Percentiles rank a stretch among this genome's conserved stretches.
Evolutionary conservation across 108 stramenopile species (phyloP).

Genomic region (Cyclotella kingstonii): DNA sequence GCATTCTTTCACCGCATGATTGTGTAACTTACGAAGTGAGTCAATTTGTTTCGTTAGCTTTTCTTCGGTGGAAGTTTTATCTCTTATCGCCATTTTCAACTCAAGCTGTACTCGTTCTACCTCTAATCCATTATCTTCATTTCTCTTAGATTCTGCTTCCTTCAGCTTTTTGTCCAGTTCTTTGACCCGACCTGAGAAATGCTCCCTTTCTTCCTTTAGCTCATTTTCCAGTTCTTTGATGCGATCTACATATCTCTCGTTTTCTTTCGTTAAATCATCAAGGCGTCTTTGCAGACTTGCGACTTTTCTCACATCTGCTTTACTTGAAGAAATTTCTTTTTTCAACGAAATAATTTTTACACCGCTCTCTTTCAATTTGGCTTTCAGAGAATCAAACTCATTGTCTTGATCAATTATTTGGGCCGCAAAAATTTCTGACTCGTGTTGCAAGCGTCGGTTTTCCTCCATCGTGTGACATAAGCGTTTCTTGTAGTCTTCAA

Average conservation of each 20-base stretch:
- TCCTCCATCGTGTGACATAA: conserved; percentile 39
- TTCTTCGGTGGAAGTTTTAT: conserved; percentile 25
- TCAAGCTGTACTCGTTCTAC: conserved; percentile 42
- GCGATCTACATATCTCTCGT: conserved; percentile 3
- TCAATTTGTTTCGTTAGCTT: conserved; percentile 38
- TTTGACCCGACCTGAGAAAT: conserved; percentile 12
- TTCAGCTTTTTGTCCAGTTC: conserved; percentile 30
- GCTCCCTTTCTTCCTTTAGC: conserved; percentile 17
- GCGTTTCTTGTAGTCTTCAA: conserved; percentile 38
- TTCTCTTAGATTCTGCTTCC: conserved; percentile 26
- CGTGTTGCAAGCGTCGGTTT: conserved; percentile 58
- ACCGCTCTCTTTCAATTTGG: conserved; percentile 38
- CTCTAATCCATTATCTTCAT: conserved; percentile 24
- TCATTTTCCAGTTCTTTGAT: conserved; percentile 14
- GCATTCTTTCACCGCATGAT: conserved; percentile 38
- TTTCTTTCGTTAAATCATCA: conserved; percentile 14
- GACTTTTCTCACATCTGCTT: conserved; percentile 17
- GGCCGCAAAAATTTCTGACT: conserved; percentile 83
- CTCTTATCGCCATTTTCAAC: conserved; percentile 36
- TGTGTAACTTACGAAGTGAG: conserved; percentile 44
- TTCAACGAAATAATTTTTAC: conserved; percentile 29
- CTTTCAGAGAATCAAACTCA: conserved; percentile 60
- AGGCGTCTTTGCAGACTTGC: conserved; percentile 17
- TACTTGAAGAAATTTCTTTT: conserved; percentile 24
- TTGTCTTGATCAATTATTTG: conserved; percentile 87